phyloP scores from a whole-genome alignment of 805 yeast species.

The Middelhovenomyces tepae region DNA sequence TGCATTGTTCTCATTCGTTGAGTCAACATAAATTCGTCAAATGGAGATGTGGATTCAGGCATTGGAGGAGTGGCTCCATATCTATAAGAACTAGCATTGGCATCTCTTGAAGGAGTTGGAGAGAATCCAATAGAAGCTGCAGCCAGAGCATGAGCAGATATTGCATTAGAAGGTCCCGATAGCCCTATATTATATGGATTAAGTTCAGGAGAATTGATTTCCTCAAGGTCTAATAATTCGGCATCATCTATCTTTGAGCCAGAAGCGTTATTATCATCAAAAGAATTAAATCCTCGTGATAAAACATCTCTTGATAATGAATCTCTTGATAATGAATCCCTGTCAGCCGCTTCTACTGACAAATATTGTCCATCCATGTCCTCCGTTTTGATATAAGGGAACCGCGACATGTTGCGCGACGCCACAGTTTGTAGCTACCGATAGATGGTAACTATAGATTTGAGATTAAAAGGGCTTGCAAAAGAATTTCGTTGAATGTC shows the following conservation, averaged over 20 bases:
- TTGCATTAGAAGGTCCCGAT: constrained; percentile 6
- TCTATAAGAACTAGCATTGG: background rate
- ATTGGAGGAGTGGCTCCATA: constrained; percentile 21
- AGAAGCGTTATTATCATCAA: background rate
- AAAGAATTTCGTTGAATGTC: constrained; percentile 9
- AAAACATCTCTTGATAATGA: too few species aligned
- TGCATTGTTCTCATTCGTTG: too few species aligned
- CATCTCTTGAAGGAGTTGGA: constrained; percentile 3
- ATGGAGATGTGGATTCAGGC: constrained; percentile 22
- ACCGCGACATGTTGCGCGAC: too few species aligned
- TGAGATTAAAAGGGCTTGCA: too few species aligned
- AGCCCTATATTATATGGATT: constrained; percentile 8
- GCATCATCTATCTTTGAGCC: constrained; percentile 5
- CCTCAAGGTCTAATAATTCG: constrained; percentile 21
- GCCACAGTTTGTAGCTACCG: too few species aligned
- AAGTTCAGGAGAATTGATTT: constrained; percentile 13
- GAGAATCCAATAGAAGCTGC: constrained; percentile 13
- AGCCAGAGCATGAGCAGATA: constrained; percentile 9
- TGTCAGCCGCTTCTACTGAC: too few species aligned
- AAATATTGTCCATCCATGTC: too few species aligned
- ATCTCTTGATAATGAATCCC: too few species aligned
- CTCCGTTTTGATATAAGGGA: too few species aligned
- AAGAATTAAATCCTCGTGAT: constrained; percentile 12
- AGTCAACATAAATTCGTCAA: constrained; percentile 23
- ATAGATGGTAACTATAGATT: too few species aligned